These are phyloP conservation scores for Metschnikowia gelsemii DNA, from an alignment of 805 yeast genomes.

Conservation along the genomic window DNA sequence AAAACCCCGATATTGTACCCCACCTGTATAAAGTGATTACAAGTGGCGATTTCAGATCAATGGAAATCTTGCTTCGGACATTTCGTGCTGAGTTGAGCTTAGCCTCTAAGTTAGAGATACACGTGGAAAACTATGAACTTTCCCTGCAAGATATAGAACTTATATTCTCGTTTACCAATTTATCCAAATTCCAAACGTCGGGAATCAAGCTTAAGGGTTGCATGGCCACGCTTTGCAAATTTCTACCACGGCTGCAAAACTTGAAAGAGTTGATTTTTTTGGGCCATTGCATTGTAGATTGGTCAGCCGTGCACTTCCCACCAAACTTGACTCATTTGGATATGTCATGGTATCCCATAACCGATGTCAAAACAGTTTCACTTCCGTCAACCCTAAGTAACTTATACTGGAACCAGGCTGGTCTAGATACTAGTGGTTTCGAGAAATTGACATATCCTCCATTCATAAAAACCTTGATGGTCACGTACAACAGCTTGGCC, in stretches of 20 bases:
- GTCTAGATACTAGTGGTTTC: slow-evolving; percentile 18
- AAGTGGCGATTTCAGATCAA: slow-evolving; percentile 32
- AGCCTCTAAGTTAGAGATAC: slow-evolving; percentile 25
- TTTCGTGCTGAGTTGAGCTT: slow-evolving; percentile 20
- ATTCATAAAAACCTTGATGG: slow-evolving; percentile 31
- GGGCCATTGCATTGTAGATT: slow-evolving; percentile 32
- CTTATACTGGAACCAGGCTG: slow-evolving; percentile 34
- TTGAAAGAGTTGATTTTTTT: slow-evolving; percentile 31
- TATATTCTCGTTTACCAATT: slow-evolving; percentile 27
- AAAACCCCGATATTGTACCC: slow-evolving; percentile 32
- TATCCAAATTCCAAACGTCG: slow-evolving; percentile 32
- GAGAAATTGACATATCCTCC: slow-evolving; percentile 21
- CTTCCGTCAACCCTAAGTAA: slow-evolving; percentile 26
- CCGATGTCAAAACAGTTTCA: slow-evolving; percentile 25
- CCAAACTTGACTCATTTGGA: slow-evolving; percentile 28
- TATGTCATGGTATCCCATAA: slow-evolving; percentile 34
- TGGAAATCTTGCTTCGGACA: slow-evolving; percentile 25
- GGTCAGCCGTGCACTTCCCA: slow-evolving; percentile 32
- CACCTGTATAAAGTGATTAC: slow-evolving; percentile 27
- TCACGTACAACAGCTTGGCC: slow-evolving; percentile 30
- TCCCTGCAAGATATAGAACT: slow-evolving; percentile 22
- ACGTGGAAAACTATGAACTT: slow-evolving; percentile 29
- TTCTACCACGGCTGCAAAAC: slow-evolving; percentile 12
- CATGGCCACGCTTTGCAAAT: not conserved
- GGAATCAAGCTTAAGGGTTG: slow-evolving; percentile 21